Evolutionary conservation across 495 filamentous ascomycete species (phyloP), one percentile per base, ranked within the genome.

Genomic region (Clohesyomyces aquaticus): DNA sequence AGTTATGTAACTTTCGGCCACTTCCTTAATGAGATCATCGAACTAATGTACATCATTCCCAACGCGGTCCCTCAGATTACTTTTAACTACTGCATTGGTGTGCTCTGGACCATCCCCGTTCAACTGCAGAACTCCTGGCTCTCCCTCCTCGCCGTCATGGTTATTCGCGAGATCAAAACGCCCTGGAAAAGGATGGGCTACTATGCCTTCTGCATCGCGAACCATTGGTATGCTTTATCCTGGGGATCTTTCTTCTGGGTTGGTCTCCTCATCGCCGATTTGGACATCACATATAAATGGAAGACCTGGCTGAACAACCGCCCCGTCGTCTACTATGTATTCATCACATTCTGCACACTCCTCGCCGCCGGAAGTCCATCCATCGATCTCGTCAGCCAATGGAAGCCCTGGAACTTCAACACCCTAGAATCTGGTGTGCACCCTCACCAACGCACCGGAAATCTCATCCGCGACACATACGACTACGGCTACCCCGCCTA

Each of bases 21-120:
- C 41, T 79, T 67, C 64, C 63, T 79, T 32, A 64, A 55, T 19
- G 76, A 75, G 47, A 54, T 77, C 8, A 49, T 79, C 16, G 74
- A 78, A 61, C 61, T 79, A 11, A 65, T 73, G 28, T 79, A 75
- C 55, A 63, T 79, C 14, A 72, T 79, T 35, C 77, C 77, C 19
- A 79, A 78, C 43, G 77, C 76, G 0, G 76, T 76, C 18, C 77
- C 77, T 0, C 69, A 76, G 57, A 75, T 79, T 43, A 78, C 73
- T 14, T 72, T 67, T 65, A 75, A 79, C 65, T 79, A 76, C 63
- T 77, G 77, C 61, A 78, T 74, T 14, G 77, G 76, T 46, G 75
- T 78, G 10, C 69, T 79, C 3, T 79, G 77, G 77, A 78, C 76
- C n/a, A 77, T 79, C 47, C 74, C 77, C 4, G 75, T 78, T 11